These are phyloP conservation scores for Globisporangium polare DNA, from an alignment of 352 stramenopile species.

Conservation along the genomic window DNA sequence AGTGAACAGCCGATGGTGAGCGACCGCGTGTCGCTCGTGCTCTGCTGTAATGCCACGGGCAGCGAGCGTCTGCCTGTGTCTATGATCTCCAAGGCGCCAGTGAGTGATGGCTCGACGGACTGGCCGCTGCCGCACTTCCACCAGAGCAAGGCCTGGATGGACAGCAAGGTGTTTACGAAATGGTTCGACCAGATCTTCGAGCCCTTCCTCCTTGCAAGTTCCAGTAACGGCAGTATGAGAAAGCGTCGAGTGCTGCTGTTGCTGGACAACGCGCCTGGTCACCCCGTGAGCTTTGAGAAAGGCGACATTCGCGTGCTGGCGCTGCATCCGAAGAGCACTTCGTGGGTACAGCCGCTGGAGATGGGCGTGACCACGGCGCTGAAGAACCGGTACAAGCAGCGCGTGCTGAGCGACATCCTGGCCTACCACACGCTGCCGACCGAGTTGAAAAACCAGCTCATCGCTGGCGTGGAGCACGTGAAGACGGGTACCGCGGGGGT, in stretches of 20 bases:
- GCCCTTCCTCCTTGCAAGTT: neutral
- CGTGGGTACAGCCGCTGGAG: conserved; percentile 21
- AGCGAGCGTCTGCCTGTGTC: conserved; percentile 7
- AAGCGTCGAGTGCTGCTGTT: conserved; percentile 10
- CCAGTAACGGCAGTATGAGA: neutral
- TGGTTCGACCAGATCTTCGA: conserved; percentile 17
- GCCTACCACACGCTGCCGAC: conserved; percentile 13
- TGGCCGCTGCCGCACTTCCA: conserved; percentile 15
- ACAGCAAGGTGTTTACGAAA: conserved; percentile 12
- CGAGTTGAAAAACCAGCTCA: conserved; percentile 8
- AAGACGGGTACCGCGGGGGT: conserved; percentile 12
- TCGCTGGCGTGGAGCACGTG: conserved; percentile 5
- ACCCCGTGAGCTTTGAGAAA: conserved; percentile 12
- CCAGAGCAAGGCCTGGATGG: conserved; percentile 16
- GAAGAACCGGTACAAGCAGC: conserved; percentile 26
- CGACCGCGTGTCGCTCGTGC: conserved; percentile 14
- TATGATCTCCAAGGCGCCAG: conserved; percentile 9
- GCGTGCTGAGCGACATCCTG: conserved; percentile 20
- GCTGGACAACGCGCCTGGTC: conserved; percentile 18
- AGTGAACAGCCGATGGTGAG: neutral
- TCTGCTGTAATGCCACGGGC: conserved; percentile 18
- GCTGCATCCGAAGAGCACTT: conserved; percentile 4
- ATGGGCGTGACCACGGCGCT: conserved; percentile 20
- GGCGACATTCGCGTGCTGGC: conserved; percentile 12
- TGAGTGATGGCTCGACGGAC: neutral